A percentile compares a stretch with the other conserved stretches of the same genome.
These are phyloP conservation scores for Apiotrichum gracile DNA, from an alignment of 1,284 basidiomycete genomes.

Conservation along the genomic window DNA sequence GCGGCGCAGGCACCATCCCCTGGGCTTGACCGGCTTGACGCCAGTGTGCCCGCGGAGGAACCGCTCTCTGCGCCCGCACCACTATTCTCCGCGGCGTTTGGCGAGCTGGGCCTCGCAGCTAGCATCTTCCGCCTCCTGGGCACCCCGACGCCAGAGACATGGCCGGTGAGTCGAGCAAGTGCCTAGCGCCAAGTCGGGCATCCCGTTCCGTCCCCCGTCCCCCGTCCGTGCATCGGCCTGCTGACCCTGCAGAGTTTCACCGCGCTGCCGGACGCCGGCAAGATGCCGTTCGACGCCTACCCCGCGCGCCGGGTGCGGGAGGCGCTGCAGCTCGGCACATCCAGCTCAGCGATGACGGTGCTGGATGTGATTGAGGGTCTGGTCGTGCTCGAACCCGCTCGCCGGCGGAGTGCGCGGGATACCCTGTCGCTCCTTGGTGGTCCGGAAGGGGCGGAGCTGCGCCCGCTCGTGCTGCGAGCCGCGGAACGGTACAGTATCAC, in stretches of 20 bases:
- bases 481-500: no score
- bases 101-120: conserved; percentile 38
- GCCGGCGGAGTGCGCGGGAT: neutral
- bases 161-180: conserved; percentile 42
- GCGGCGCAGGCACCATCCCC: neutral
- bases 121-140: conserved; percentile 38
- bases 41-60: no score
- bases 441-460: no score
- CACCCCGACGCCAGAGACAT: conserved; percentile 25
- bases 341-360: neutral
- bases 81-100: conserved; percentile 31
- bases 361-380: conserved; percentile 8
- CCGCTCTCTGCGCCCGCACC: neutral
- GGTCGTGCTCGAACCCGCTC: conserved; percentile 9
- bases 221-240: no score
- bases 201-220: no score
- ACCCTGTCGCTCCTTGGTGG: neutral
- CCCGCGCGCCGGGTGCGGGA: conserved; percentile 3
- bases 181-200: no score
- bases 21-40: no score
- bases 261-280: conserved; percentile 29
- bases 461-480: no score
- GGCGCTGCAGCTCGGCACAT: neutral
- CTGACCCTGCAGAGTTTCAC: conserved; percentile 25
- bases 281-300: conserved; percentile 28